These are phyloP conservation scores for Podospora anserina DNA, from an alignment of 495 filamentous ascomycete genomes.

Conservation along the genomic window DNA sequence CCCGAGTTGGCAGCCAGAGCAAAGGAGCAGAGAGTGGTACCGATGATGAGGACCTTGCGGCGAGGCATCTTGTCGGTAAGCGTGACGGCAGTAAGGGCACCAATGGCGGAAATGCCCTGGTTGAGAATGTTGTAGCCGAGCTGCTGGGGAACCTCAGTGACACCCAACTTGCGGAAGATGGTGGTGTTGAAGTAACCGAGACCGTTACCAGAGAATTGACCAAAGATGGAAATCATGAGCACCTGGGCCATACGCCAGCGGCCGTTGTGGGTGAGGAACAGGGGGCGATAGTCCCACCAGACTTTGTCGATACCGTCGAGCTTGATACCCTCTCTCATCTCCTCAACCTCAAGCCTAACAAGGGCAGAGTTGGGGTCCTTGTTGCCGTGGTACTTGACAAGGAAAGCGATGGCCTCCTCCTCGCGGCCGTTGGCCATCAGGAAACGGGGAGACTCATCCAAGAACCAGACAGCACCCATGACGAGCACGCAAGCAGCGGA, in stretches of 20 bases:
- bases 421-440: slow-evolving; percentile 53
- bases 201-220: slow-evolving; percentile 53
- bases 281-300: slow-evolving; percentile 47
- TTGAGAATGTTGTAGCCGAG: slow-evolving; percentile 48
- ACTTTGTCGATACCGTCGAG: slow-evolving; percentile 54
- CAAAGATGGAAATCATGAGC: slow-evolving; percentile 52
- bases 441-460: slow-evolving; percentile 64
- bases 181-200: slow-evolving; percentile 42
- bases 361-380: slow-evolving; percentile 51
- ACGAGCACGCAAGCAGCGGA: slow-evolving; percentile 46
- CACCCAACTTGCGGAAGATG: slow-evolving; percentile 36
- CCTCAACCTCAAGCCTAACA: slow-evolving; percentile 54
- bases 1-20: slow-evolving; percentile 49
- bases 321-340: slow-evolving; percentile 57
- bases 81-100: slow-evolving; percentile 42
- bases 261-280: slow-evolving; percentile 43
- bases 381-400: slow-evolving; percentile 59
- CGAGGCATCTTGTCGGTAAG: slow-evolving; percentile 46
- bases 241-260: slow-evolving; percentile 49
- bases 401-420: slow-evolving; percentile 52
- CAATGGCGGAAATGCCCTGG: slow-evolving; percentile 43
- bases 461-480: slow-evolving; percentile 52
- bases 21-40: slow-evolving; percentile 48
- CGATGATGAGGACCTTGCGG: slow-evolving; percentile 42
- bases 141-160: slow-evolving; percentile 34